A percentile compares a stretch with the other conserved stretches of the same genome.
These are phyloP conservation scores for Calonectria naviculata DNA, from an alignment of 2,329 filamentous ascomycete genomes.

Conservation along the genomic window DNA sequence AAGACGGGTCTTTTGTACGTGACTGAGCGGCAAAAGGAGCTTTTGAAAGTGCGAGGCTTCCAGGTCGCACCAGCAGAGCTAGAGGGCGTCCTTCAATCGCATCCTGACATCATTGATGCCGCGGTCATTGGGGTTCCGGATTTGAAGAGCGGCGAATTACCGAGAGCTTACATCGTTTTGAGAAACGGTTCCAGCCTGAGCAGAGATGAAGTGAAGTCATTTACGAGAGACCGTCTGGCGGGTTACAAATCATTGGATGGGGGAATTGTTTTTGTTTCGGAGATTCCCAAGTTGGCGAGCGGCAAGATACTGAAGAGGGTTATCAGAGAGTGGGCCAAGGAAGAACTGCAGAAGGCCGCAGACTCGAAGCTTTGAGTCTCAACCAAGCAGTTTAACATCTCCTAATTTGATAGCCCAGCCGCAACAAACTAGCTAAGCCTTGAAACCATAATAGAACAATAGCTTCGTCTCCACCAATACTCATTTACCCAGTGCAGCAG, in stretches of 20 bases:
- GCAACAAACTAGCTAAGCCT: no score
- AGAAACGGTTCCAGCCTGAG: not conserved
- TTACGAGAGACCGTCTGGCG: not conserved
- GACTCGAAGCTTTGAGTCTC: no score
- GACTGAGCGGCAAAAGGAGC: not conserved
- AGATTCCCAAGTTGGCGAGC: not conserved
- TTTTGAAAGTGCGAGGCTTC: slow-evolving; percentile 2
- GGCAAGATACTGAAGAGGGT: slow-evolving; percentile 5
- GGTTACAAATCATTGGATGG: not conserved
- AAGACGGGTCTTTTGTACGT: not conserved
- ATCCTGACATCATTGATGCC: not conserved
- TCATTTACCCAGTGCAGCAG: no score
- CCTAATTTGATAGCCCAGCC: no score
- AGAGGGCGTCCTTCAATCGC: not conserved
- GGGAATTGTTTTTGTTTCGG: not conserved
- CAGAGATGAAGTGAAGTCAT: not conserved
- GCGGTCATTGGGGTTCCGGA: not conserved
- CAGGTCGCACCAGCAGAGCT: slow-evolving; percentile 7
- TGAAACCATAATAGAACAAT: no score
- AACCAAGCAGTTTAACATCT: no score
- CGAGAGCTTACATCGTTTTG: not conserved
- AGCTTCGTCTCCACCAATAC: no score
- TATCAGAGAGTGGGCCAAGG: not conserved
- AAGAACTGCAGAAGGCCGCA: not conserved
- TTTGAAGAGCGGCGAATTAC: not conserved